These are phyloP conservation scores for Pelargonium australe DNA, from an alignment of 441 rosid genomes.

Conservation along the genomic window DNA sequence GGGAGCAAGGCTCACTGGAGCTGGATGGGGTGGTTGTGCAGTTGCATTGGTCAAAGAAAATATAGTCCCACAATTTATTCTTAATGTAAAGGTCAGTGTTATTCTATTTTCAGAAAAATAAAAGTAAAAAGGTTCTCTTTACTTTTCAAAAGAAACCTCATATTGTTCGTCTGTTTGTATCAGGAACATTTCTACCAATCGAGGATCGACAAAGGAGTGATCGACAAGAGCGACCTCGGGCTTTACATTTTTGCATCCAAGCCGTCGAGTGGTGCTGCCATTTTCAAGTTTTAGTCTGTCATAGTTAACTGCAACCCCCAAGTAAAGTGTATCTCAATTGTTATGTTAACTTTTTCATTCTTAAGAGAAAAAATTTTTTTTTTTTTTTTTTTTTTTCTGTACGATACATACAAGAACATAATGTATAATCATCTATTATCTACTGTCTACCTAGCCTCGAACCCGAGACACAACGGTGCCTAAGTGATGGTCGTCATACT, in stretches of 20 bases:
- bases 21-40: slow-evolving; percentile 99
- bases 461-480: no score
- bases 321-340: not conserved
- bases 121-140: not conserved
- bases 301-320: not conserved
- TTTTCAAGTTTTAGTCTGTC: slow-evolving; percentile 50
- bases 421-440: no score
- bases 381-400: no score
- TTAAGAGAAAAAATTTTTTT: not conserved
- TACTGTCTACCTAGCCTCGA: no score
- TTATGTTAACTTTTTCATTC: no score
- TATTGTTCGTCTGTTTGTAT: not conserved
- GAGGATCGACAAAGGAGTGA: slow-evolving; percentile 67
- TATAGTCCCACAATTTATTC: slow-evolving; percentile 74
- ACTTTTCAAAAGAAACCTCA: not conserved
- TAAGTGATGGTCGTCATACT: no score
- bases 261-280: slow-evolving; percentile 96
- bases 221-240: slow-evolving; percentile 63
- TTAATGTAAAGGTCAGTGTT: slow-evolving; percentile 56
- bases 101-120: not conserved
- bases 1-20: slow-evolving; percentile 98
- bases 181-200: slow-evolving; percentile 81
- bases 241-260: slow-evolving; percentile 91
- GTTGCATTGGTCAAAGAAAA: slow-evolving; percentile 80
- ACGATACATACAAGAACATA: no score